A percentile compares a stretch with the other conserved stretches of the same genome.
These are phyloP conservation scores for Lanmaoa rubissima DNA, from an alignment of 768 basidiomycete species.

Conservation along the genomic window DNA sequence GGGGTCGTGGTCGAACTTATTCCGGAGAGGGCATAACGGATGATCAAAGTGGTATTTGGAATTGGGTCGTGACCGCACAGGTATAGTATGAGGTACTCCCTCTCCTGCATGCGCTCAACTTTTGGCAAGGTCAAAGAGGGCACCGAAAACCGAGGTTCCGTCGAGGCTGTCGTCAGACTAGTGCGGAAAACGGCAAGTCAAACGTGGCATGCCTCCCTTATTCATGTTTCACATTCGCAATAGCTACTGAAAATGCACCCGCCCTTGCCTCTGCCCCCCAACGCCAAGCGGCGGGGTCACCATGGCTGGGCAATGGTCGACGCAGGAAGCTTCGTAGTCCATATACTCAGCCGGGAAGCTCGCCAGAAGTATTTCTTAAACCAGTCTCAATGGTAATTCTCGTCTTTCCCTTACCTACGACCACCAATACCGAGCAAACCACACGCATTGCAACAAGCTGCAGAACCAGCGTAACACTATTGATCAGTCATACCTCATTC, in stretches of 20 bases:
- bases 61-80: conserved; percentile 74
- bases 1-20: conserved; percentile 67
- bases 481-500: neutral
- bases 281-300: conserved; percentile 55
- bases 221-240: conserved; percentile 7
- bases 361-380: conserved; percentile 63
- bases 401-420: neutral
- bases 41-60: conserved; percentile 62
- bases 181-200: conserved; percentile 67
- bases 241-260: conserved; percentile 61
- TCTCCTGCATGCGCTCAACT: neutral
- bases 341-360: conserved; percentile 66
- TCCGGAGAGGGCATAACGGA: conserved; percentile 59
- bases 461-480: neutral
- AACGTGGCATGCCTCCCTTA: neutral
- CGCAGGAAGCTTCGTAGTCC: conserved; percentile 76
- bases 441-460: neutral
- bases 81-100: conserved; percentile 34
- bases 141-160: conserved; percentile 73
- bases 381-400: conserved; percentile 29
- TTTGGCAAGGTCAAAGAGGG: conserved; percentile 72
- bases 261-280: conserved; percentile 59
- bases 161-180: conserved; percentile 69
- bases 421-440: neutral
- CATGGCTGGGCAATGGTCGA: conserved; percentile 87